These are phyloP conservation scores for Fusarium ramigenum DNA, from an alignment of 2,329 filamentous ascomycete genomes.

Conservation along the genomic window DNA sequence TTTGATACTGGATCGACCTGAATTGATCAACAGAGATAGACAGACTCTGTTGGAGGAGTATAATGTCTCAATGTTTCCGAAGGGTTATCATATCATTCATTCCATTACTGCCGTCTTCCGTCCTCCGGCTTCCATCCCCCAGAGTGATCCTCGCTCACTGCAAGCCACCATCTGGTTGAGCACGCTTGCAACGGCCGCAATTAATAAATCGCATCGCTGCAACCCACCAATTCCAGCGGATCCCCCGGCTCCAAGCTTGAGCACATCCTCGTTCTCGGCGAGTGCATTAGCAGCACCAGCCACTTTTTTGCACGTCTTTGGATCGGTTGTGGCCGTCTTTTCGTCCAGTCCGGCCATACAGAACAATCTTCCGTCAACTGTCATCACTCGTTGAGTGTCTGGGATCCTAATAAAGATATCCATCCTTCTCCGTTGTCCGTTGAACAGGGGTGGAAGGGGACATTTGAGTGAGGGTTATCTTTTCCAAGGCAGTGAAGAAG, in stretches of 20 bases:
- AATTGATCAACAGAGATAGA: neutral
- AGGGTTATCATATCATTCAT: neutral
- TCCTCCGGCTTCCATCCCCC: neutral
- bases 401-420: neutral
- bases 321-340: slow-evolving; percentile 21
- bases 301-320: slow-evolving; percentile 23
- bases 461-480: slow-evolving; percentile 37
- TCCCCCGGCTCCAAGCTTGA: slow-evolving; percentile 26
- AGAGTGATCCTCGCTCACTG: neutral
- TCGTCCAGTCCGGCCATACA: slow-evolving; percentile 27
- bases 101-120: neutral
- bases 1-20: neutral
- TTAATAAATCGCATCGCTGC: slow-evolving; percentile 21
- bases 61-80: neutral
- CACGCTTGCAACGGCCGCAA: slow-evolving; percentile 22
- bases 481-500: slow-evolving; percentile 36
- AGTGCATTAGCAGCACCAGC: slow-evolving; percentile 19
- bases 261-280: slow-evolving; percentile 26
- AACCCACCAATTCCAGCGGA: slow-evolving; percentile 33
- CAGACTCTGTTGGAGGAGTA: neutral
- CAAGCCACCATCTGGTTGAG: slow-evolving; percentile 4
- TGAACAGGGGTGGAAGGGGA: slow-evolving; percentile 27
- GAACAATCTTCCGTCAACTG: slow-evolving; percentile 34
- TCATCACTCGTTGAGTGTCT: slow-evolving; percentile 27
- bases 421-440: neutral